A percentile compares a stretch with the other conserved stretches of the same genome.
phyloP scores from a whole-genome alignment of 2,329 filamentous ascomycete genomes.

The Pseudogymnoascus verrucosus region DNA sequence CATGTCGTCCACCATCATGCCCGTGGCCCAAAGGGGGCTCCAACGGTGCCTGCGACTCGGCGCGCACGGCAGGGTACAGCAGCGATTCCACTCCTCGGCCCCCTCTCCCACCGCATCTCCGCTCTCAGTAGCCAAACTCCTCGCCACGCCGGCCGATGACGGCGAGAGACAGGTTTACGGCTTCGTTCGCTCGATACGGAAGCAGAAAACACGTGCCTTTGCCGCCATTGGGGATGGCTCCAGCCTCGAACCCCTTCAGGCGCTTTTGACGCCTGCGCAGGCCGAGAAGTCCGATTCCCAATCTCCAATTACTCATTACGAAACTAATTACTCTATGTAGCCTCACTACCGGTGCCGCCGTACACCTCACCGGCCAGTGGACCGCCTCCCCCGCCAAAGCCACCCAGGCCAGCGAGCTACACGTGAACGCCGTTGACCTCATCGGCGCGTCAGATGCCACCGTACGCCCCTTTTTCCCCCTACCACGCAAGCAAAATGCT shows the following conservation, averaged over 20 bases:
- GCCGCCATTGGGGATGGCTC: slow-evolving; percentile 83
- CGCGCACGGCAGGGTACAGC: slow-evolving; percentile 10
- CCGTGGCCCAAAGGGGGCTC: slow-evolving; percentile 10
- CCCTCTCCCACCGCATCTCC: slow-evolving; percentile 29
- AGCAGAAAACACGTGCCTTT: slow-evolving; percentile 79
- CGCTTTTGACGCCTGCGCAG: slow-evolving; percentile 24
- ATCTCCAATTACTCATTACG: neutral
- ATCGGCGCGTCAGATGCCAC: slow-evolving; percentile 72
- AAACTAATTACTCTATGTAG: slow-evolving; percentile 37
- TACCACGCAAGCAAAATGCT: neutral
- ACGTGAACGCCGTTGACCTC: slow-evolving; percentile 60
- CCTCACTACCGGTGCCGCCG: slow-evolving; percentile 71
- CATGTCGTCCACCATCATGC: slow-evolving; percentile 4
- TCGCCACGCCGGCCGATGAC: slow-evolving; percentile 41
- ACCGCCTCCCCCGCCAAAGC: slow-evolving; percentile 56
- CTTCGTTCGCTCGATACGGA: slow-evolving; percentile 74
- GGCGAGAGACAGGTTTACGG: slow-evolving; percentile 59
- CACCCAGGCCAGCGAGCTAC: slow-evolving; percentile 71
- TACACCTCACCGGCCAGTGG: slow-evolving; percentile 73
- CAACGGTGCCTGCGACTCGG: slow-evolving; percentile 2
- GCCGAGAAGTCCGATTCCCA: slow-evolving; percentile 20
- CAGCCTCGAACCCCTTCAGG: slow-evolving; percentile 66
- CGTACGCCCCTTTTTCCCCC: slow-evolving; percentile 42
- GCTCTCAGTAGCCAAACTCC: slow-evolving; percentile 46
- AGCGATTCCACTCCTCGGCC: slow-evolving; percentile 21